phyloP scores from a whole-genome alignment of 2,329 filamentous ascomycete species.

The Geosmithia flava region DNA sequence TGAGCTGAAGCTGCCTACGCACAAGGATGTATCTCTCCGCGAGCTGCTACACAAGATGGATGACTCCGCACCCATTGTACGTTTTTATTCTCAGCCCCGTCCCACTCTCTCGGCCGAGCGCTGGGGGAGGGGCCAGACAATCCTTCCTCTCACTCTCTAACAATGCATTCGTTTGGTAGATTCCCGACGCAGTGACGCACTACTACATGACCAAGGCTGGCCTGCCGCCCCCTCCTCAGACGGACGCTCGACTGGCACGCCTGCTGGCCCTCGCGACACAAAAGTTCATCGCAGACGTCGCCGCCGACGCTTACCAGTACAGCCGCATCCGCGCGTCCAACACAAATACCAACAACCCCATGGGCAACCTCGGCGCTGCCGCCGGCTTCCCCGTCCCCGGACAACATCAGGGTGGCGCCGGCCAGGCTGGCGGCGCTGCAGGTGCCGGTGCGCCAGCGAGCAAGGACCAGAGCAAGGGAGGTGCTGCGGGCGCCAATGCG shows the following conservation, averaged over 20 bases:
- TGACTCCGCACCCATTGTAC: constrained; percentile 91
- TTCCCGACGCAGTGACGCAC: constrained; percentile 92
- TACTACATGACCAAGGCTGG: constrained; percentile 97
- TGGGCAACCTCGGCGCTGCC: constrained; percentile 71
- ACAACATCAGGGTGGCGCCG: constrained; percentile 39
- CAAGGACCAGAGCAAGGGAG: constrained; percentile 42
- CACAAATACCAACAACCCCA: constrained; percentile 75
- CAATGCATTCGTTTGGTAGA: constrained; percentile 38
- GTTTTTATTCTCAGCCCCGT: constrained; percentile 13
- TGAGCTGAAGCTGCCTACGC: constrained; percentile 57
- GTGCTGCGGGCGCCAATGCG: constrained; percentile 14
- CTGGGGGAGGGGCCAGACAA: neutral
- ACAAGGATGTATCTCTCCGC: constrained; percentile 84
- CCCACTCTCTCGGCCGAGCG: neutral
- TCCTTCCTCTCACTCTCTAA: neutral
- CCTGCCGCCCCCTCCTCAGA: constrained; percentile 83
- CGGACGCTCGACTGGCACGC: constrained; percentile 78
- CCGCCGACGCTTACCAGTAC: constrained; percentile 96
- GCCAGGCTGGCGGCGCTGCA: constrained; percentile 11
- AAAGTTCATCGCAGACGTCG: constrained; percentile 96
- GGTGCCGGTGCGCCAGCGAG: constrained; percentile 1
- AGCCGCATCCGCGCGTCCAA: constrained; percentile 87
- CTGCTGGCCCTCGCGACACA: constrained; percentile 95
- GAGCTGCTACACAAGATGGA: constrained; percentile 97
- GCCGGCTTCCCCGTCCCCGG: constrained; percentile 56